Percentiles rank a stretch among this genome's conserved stretches.
phyloP scores from a whole-genome alignment of 257 asterid species.

The Lycium ferocissimum region DNA sequence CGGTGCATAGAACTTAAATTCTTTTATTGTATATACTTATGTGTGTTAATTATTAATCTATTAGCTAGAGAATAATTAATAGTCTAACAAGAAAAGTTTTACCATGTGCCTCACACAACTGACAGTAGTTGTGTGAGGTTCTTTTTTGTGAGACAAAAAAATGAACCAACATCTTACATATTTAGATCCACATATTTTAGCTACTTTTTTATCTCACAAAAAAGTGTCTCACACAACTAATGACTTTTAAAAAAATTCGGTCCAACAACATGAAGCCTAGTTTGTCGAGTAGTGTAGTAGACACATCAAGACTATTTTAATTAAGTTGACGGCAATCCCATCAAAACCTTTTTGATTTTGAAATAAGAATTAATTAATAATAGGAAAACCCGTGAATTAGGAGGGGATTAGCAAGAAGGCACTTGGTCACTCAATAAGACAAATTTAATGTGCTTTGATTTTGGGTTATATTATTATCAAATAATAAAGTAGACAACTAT shows the following conservation, averaged over 20 bases:
- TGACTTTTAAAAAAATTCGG: too few species aligned
- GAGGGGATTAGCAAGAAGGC: slow-evolving; percentile 28
- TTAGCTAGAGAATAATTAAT: not conserved
- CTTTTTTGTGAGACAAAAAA: too few species aligned
- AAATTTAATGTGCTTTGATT: slow-evolving; percentile 57
- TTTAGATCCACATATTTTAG: too few species aligned
- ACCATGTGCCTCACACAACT: too few species aligned
- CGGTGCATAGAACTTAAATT: not conserved
- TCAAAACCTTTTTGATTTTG: not conserved
- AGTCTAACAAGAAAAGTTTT: too few species aligned
- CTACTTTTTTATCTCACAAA: too few species aligned
- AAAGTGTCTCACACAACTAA: too few species aligned
- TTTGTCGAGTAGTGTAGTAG: slow-evolving; percentile 49
- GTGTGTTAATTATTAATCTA: not conserved
- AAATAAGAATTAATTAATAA: slow-evolving; percentile 20
- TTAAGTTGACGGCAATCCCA: slow-evolving; percentile 25
- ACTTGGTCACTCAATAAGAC: slow-evolving; percentile 58
- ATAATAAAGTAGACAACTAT: not conserved
- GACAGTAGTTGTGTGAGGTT: too few species aligned
- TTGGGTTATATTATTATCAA: slow-evolving; percentile 38
- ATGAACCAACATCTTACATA: too few species aligned
- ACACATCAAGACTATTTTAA: slow-evolving; percentile 32
- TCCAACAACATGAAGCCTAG: slow-evolving; percentile 47
- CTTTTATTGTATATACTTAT: not conserved
- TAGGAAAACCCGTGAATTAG: slow-evolving; percentile 56